phyloP scores from a whole-genome alignment of 345 rosid genomes.

The Arabis hirsuta region DNA sequence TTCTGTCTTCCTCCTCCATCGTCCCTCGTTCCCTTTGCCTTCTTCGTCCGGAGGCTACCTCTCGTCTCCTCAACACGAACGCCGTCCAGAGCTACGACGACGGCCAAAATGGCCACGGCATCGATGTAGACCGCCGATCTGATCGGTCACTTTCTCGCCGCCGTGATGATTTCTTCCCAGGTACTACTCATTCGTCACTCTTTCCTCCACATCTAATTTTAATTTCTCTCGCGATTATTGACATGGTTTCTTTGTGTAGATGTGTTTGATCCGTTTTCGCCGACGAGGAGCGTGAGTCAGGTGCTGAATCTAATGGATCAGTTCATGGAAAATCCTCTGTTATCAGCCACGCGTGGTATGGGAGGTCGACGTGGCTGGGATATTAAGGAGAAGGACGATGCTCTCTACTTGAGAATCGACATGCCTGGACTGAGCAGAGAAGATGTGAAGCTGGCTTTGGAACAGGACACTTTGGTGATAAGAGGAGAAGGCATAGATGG shows the following conservation, averaged over 20 bases:
- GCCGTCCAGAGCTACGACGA: slow-evolving; percentile 42
- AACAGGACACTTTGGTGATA: slow-evolving; percentile 66
- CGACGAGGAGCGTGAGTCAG: slow-evolving; percentile 66
- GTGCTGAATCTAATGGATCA: slow-evolving; percentile 72
- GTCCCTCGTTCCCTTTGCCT: slow-evolving; percentile 22
- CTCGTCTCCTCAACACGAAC: slow-evolving; percentile 54
- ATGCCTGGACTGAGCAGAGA: slow-evolving; percentile 69
- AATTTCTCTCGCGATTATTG: background rate
- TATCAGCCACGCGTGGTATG: slow-evolving; percentile 47
- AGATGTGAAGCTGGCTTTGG: slow-evolving; percentile 60
- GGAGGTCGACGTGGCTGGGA: slow-evolving; percentile 58
- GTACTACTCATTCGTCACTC: slow-evolving; percentile 34
- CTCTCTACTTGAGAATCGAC: slow-evolving; percentile 47
- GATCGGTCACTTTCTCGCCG: slow-evolving; percentile 47
- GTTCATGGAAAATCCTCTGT: slow-evolving; percentile 54
- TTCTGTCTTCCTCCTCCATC: slow-evolving; percentile 42
- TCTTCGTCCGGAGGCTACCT: slow-evolving; percentile 33
- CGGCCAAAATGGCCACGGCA: slow-evolving; percentile 18
- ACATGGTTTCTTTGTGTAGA: slow-evolving; percentile 38
- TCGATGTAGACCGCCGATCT: slow-evolving; percentile 36
- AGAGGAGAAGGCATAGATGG: slow-evolving; percentile 57
- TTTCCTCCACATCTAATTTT: background rate
- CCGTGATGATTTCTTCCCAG: slow-evolving; percentile 51
- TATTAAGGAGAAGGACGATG: slow-evolving; percentile 56
- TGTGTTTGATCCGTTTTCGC: slow-evolving; percentile 62